These are phyloP conservation scores for Auricularia auricula-judae DNA, from an alignment of 768 basidiomycete genomes.

Conservation along the genomic window DNA sequence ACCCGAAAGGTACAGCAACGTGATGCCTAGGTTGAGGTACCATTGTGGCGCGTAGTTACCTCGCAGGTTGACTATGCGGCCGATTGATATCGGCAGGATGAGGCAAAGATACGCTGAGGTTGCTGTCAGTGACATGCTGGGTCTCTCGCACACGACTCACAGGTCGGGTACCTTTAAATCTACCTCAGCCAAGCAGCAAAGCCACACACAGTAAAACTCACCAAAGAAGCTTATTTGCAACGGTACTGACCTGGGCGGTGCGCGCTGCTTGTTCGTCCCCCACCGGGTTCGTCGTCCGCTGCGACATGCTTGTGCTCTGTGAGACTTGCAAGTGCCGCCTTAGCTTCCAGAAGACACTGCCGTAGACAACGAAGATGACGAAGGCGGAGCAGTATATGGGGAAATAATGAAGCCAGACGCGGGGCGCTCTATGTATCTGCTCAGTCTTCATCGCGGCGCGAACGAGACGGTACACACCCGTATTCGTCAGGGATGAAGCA, in stretches of 20 bases:
- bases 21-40: background rate
- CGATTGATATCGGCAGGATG: background rate
- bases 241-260: background rate
- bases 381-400: background rate
- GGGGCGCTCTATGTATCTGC: background rate
- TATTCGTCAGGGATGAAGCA: background rate
- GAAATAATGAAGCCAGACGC: background rate
- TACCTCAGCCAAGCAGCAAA: too few relatives aligned
- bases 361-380: background rate
- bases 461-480: background rate
- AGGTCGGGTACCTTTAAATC: background rate
- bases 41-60: background rate
- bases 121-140: too few relatives aligned
- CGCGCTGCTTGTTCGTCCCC: background rate
- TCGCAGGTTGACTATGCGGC: background rate
- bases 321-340: background rate
- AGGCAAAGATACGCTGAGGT: background rate
- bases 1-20: background rate
- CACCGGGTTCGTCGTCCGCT: background rate
- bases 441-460: too few relatives aligned
- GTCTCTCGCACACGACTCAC: background rate
- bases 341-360: background rate
- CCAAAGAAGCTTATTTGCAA: background rate
- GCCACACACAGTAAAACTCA: too few relatives aligned
- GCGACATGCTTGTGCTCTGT: background rate